Conservation (phyloP, 768 basidiomycete genomes). For the Ephemerocybe angulata region DNA sequence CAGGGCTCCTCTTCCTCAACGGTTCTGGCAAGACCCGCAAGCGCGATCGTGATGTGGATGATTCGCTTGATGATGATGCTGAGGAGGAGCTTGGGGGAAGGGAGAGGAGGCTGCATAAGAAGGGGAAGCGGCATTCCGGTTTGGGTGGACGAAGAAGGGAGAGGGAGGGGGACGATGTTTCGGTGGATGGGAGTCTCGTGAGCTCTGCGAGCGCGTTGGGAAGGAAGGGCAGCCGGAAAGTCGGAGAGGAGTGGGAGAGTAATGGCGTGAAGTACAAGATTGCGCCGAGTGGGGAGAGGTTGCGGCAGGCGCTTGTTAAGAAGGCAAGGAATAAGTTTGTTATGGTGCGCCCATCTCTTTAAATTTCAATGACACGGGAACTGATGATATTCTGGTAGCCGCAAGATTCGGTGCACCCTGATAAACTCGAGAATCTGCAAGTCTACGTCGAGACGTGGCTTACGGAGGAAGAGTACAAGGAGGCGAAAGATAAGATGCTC, state of each 20-base stretch:
- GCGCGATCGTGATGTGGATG: constrained; percentile 48
- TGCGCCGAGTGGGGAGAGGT: constrained; percentile 62
- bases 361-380: not conserved
- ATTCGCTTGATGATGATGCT: constrained; percentile 38
- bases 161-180: constrained; percentile 40
- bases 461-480: constrained; percentile 66
- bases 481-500: constrained; percentile 56
- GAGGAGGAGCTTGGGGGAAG: constrained; percentile 21
- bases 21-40: constrained; percentile 60
- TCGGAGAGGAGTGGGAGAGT: constrained; percentile 76
- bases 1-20: no score
- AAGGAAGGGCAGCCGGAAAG: constrained; percentile 48
- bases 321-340: constrained; percentile 64
- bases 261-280: constrained; percentile 72
- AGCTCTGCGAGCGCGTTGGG: constrained; percentile 37
- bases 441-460: constrained; percentile 80
- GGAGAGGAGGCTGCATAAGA: constrained; percentile 38
- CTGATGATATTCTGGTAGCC: constrained; percentile 62
- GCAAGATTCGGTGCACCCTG: constrained; percentile 73
- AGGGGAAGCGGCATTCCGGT: constrained; percentile 43
- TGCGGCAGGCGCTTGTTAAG: constrained; percentile 69
- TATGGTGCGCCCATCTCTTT: constrained; percentile 52
- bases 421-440: constrained; percentile 62
- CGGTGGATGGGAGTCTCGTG: constrained; percentile 47
- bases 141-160: constrained; percentile 27